phyloP scores from a whole-genome alignment of 2,329 filamentous ascomycete genomes.

The Neospermospora avenae region DNA sequence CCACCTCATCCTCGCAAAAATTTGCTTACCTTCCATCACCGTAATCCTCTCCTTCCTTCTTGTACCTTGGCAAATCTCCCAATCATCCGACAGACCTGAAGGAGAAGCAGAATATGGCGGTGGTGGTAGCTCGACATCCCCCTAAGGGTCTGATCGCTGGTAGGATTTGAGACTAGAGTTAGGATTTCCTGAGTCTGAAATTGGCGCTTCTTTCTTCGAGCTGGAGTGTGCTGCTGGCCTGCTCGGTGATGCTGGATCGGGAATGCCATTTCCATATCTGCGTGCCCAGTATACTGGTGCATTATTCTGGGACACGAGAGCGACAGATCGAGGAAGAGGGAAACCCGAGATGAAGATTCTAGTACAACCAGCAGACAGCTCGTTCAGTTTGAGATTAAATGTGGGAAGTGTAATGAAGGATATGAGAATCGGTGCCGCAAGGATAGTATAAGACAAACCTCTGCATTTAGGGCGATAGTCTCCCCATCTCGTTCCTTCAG shows the following conservation, averaged over 20 bases:
- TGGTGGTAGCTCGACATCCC: neutral
- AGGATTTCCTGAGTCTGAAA: neutral
- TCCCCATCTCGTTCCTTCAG: neutral
- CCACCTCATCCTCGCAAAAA: too few relatives aligned
- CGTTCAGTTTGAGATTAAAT: too few relatives aligned
- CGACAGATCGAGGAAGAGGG: too few relatives aligned
- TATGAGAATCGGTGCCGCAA: neutral
- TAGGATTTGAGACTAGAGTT: neutral
- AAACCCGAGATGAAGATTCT: too few relatives aligned
- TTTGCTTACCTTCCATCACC: neutral
- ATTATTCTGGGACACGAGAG: too few relatives aligned
- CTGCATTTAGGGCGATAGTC: neutral
- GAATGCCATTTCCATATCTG: neutral
- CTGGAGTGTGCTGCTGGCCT: too few relatives aligned
- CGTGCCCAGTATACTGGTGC: neutral
- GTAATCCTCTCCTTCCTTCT: neutral
- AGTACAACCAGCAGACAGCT: too few relatives aligned
- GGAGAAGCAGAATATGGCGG: neutral
- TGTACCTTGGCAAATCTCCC: neutral
- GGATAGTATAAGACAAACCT: neutral
- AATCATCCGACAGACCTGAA: neutral
- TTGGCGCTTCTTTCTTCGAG: neutral
- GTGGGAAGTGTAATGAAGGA: neutral
- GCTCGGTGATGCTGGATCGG: neutral
- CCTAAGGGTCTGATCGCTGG: neutral